Evolutionary conservation across 2,329 filamentous ascomycete species (phyloP), one percentile per base, ranked within the genome.

Genomic region (Aspergillus niger): DNA sequence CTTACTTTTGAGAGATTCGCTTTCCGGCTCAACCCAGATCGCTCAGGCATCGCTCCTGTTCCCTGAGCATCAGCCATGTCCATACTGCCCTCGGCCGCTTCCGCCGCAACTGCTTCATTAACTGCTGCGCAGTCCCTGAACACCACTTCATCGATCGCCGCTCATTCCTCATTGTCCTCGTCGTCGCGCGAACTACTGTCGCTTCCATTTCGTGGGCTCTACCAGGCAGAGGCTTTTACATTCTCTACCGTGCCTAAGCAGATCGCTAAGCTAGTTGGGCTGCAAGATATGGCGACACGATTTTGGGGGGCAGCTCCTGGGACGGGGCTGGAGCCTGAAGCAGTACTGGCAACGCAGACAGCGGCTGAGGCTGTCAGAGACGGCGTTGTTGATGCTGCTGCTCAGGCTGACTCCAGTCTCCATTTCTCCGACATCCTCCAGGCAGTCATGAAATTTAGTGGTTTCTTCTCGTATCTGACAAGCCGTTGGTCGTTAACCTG

Each of bases 401-500:
- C 65, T 8, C 68, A 72, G 36, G 55, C 52, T 8, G 69, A 72
- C 13, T 72, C 79, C 56, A 67, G 72, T n/a, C 69, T 73, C 49
- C 74, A 75, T 49, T 61, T 80, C 41, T 62, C 72, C n/a, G 78
- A 82, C 60, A 74, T 81, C 58, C 77, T 85, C 54, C 79, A 83
- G 60, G 78, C 80, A 4, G 69, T 85, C 65, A 86, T 89, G 71
- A 92, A 90, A 47, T 82, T 97, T 47, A 91, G 91, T 48, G 92
- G 91, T 63, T 87, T 98, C 60, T 93, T 98, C 76, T 90, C 88
- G 69, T 99, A 98, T 76, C 83, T 92, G 47, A 96, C 91, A 1
- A 96, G 91, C 76, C 90, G 90, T 76, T 98, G 95, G 95, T 93
- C 94, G 0, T 80, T 98, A 60, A 88, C 89, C 55, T 97, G 92